These are phyloP conservation scores for Grosmannia clavigera DNA, from an alignment of 2,329 filamentous ascomycete species.

Conservation along the genomic window DNA sequence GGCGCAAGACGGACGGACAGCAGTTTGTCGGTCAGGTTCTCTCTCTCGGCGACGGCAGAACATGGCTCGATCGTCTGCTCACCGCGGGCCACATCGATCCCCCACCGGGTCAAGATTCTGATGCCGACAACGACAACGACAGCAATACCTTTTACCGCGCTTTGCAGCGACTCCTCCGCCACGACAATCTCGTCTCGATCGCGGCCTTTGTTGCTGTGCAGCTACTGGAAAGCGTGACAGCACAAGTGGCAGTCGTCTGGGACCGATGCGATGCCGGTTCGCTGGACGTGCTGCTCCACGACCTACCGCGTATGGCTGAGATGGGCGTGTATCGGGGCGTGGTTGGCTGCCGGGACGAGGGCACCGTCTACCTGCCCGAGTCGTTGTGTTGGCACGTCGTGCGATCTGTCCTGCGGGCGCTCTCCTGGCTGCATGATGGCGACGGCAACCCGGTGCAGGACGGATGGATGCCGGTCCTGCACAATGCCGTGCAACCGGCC, in stretches of 20 bases:
- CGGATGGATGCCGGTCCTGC: conserved; percentile 38
- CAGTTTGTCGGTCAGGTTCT: neutral
- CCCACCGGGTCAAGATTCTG: neutral
- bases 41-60: neutral
- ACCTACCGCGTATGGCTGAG: conserved; percentile 11
- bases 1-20: neutral
- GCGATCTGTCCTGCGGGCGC: conserved; percentile 31
- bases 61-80: neutral
- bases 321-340: conserved; percentile 1
- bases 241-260: conserved; percentile 27
- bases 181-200: conserved; percentile 36
- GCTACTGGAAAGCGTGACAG: neutral
- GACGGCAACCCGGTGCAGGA: conserved; percentile 13
- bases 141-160: neutral
- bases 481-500: conserved; percentile 31
- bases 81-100: neutral
- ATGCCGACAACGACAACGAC: neutral
- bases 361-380: conserved; percentile 31
- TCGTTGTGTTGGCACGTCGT: conserved; percentile 44
- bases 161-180: conserved; percentile 11
- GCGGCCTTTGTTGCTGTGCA: conserved; percentile 15
- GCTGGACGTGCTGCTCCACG: conserved; percentile 26
- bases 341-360: neutral
- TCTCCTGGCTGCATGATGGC: conserved; percentile 42
- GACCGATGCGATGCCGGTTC: conserved; percentile 41